Base-by-base conservation (phyloP, 345 rosid genomes). In the Rhodamnia rubescens region DNA sequence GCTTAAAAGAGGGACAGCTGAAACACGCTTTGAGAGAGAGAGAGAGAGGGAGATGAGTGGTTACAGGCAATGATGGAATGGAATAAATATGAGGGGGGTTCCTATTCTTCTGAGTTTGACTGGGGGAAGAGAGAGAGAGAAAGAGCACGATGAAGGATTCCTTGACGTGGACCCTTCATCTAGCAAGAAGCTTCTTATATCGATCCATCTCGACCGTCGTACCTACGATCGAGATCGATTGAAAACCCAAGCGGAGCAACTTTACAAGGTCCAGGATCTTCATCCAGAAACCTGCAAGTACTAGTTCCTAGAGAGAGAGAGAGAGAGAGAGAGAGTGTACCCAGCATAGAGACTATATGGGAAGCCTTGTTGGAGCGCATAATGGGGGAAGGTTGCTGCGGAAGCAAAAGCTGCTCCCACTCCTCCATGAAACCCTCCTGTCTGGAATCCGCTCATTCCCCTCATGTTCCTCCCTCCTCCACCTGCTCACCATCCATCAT, bases 391-490 rank as follows among this genome's bases (percentile, higher is more conserved):
- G 85, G 81, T 84, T 85, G 95, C 89, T 53, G 95, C 92, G 12
- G 98, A 94, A 88, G 94, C 93, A 93, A 95, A 93, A 90, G 95
- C 90, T 89, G 97, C 52, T 84, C 91, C 90, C 26, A 53, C 83
- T 12, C 52, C 74, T 40, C 50, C 82, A 36, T 74, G 82, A 86
- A 83, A 86, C 64, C 85, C 87, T 85, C 87, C 98, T 74, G 96
- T 91, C 93, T 94, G 98, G 88, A 91, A 95, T 82, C 94, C 90
- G 85, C 91, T 92, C 91, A 92, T 92, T 75, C 88, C 94, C 93
- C 96, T 95, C 82, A 93, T 89, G 88, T 92, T 92, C 90, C 95
- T 92, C 47, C 94, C 94, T 83, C 88, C 93, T 59, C 90, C 93
- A 61, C 89, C 96, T 86, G 83, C 92, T 22, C 40, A 50, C 29